Percentiles rank a stretch among this genome's conserved stretches.
Conservation (phyloP, 208 protist genomes). For the Histomonas meleagridis region DNA sequence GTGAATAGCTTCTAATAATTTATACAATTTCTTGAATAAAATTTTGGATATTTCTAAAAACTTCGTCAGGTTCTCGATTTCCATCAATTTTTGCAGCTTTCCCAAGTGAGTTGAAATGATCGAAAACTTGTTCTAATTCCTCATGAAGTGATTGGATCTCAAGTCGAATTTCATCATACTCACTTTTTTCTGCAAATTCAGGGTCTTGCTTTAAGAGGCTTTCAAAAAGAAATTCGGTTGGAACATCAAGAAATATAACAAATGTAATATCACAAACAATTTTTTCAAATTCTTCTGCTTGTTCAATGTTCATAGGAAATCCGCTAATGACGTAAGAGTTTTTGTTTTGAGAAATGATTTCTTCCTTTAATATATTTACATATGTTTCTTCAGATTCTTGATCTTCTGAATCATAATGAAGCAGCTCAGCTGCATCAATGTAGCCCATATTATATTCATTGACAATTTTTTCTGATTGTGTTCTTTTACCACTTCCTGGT, state of each 20-base stretch:
- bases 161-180: background rate
- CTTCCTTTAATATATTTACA: background rate
- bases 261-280: background rate
- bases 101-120: background rate
- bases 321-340: background rate
- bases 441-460: background rate
- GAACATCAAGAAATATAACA: background rate
- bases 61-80: background rate
- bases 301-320: background rate
- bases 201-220: no score
- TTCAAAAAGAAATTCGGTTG: background rate
- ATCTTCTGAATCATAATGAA: background rate
- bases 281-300: background rate
- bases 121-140: background rate
- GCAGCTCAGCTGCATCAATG: background rate
- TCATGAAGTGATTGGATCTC: background rate
- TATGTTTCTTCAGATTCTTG: background rate
- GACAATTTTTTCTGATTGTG: slow-evolving; percentile 3
- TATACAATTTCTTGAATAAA: no score
- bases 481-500: slow-evolving; percentile 3
- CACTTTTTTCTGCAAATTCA: no score
- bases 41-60: background rate
- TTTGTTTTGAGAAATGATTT: background rate
- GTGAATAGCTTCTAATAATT: no score
- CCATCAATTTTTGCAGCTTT: slow-evolving; percentile 11